Evolutionary conservation across 108 stramenopile species (phyloP).

Genomic region (Pseudonitzschia multistriata): DNA sequence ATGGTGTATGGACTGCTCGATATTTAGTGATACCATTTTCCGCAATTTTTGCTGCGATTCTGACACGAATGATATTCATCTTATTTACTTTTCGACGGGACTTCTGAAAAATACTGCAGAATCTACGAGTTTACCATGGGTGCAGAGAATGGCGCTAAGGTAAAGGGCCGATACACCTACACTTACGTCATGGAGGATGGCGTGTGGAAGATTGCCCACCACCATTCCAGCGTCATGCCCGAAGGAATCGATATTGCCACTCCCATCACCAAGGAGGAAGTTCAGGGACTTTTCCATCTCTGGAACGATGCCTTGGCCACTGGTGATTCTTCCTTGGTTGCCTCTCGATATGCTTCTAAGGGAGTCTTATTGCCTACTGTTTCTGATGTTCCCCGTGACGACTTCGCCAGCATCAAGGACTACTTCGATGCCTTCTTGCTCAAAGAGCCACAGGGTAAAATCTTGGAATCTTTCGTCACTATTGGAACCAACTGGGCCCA

Average conservation of each 20-base stretch:
- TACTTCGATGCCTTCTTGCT: slow-evolving; percentile 48
- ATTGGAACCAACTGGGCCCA: slow-evolving; percentile 43
- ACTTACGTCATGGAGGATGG: slow-evolving; percentile 46
- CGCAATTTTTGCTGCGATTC: neutral
- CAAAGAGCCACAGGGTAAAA: slow-evolving; percentile 47
- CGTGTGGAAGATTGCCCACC: slow-evolving; percentile 51
- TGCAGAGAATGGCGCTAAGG: slow-evolving; percentile 38
- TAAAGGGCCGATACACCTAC: slow-evolving; percentile 46
- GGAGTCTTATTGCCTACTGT: slow-evolving; percentile 48
- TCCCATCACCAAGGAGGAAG: slow-evolving; percentile 41
- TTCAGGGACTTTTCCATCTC: slow-evolving; percentile 45
- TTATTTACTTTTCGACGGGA: neutral
- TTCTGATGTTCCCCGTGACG: slow-evolving; percentile 41
- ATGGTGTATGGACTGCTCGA: neutral
- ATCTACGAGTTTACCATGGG: slow-evolving; percentile 59
- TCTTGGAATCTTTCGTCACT: slow-evolving; percentile 30
- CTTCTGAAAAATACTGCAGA: neutral
- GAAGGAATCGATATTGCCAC: slow-evolving; percentile 29
- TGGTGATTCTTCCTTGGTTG: slow-evolving; percentile 46
- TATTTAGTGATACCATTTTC: neutral
- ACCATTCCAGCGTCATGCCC: slow-evolving; percentile 43
- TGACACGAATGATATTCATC: neutral
- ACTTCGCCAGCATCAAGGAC: slow-evolving; percentile 42
- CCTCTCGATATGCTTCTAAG: slow-evolving; percentile 46
- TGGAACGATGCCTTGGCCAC: slow-evolving; percentile 65